Percentiles rank a stretch among this genome's conserved stretches.
phyloP scores from a whole-genome alignment of 2,329 filamentous ascomycete species.

The Xylaria sp. region DNA sequence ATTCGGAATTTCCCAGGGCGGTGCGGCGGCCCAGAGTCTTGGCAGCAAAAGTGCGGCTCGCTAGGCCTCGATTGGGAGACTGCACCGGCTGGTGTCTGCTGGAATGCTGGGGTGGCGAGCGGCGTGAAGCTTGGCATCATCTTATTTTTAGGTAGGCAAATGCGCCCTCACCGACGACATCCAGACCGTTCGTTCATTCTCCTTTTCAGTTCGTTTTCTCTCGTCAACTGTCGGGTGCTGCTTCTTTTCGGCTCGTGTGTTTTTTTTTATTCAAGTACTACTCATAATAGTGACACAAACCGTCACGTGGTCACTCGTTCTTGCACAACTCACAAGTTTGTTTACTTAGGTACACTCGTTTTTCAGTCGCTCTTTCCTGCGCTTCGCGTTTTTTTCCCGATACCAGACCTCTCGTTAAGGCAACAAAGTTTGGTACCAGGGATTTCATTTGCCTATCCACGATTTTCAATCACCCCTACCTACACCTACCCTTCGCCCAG shows the following conservation, averaged over 20 bases:
- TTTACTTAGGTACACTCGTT: constrained; percentile 33
- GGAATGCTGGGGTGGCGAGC: not conserved
- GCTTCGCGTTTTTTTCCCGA: not conserved
- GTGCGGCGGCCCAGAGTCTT: constrained; percentile 1
- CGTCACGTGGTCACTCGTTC: constrained; percentile 41
- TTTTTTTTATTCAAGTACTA: not conserved
- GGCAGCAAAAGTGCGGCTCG: not conserved
- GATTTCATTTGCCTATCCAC: not conserved
- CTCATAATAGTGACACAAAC: constrained; percentile 25
- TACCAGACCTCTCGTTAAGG: not conserved
- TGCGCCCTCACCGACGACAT: not conserved
- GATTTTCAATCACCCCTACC: not conserved
- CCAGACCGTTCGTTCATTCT: not conserved
- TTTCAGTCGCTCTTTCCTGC: constrained; percentile 4
- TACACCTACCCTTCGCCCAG: not conserved
- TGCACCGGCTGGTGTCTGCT: not conserved
- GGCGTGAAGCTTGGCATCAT: constrained; percentile 18
- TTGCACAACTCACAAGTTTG: constrained; percentile 17
- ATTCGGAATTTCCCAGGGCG: not conserved
- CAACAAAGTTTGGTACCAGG: not conserved
- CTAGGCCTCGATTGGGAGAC: constrained; percentile 5
- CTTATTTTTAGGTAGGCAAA: constrained; percentile 24
- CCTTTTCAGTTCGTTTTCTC: constrained; percentile 4
- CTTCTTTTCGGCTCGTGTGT: constrained; percentile 8
- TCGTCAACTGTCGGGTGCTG: constrained; percentile 23